A percentile compares a stretch with the other conserved stretches of the same genome.
These are phyloP conservation scores for Potentilla sterilis DNA, from an alignment of 306 rosid genomes.

Conservation along the genomic window DNA sequence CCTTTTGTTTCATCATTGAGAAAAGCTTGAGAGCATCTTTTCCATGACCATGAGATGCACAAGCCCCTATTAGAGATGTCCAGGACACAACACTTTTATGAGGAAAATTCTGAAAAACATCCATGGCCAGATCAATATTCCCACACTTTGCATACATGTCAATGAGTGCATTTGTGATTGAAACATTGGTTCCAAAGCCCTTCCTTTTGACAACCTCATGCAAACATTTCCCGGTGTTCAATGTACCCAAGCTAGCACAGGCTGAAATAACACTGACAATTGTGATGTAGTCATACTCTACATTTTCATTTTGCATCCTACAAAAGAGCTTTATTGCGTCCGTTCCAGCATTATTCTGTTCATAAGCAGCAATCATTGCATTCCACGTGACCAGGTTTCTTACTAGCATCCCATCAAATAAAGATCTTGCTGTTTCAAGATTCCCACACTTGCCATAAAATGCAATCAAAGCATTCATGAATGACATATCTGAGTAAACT, in stretches of 20 bases:
- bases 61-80: slow-evolving; percentile 31
- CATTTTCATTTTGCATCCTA: slow-evolving; percentile 5
- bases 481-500: slow-evolving; percentile 14
- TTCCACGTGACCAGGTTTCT: slow-evolving; percentile 11
- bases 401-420: slow-evolving; percentile 5
- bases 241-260: slow-evolving; percentile 15
- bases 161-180: slow-evolving; percentile 23
- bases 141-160: slow-evolving; percentile 37
- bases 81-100: slow-evolving; percentile 17
- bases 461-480: slow-evolving; percentile 27
- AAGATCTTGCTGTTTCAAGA: slow-evolving; percentile 10
- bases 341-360: slow-evolving; percentile 10
- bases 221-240: slow-evolving; percentile 13
- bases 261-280: slow-evolving; percentile 14
- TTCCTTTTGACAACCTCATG: slow-evolving; percentile 8
- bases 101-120: slow-evolving; percentile 15
- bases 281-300: slow-evolving; percentile 18
- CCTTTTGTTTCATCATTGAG: slow-evolving; percentile 48
- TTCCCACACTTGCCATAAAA: slow-evolving; percentile 30
- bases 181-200: slow-evolving; percentile 9
- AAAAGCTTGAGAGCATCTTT: slow-evolving; percentile 55
- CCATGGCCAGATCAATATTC: slow-evolving; percentile 19
- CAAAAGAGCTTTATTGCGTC: background rate
- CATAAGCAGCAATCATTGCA: slow-evolving; percentile 14
- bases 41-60: slow-evolving; percentile 58